Conservation (phyloP, 768 basidiomycete genomes). For the Suillus spraguei region DNA sequence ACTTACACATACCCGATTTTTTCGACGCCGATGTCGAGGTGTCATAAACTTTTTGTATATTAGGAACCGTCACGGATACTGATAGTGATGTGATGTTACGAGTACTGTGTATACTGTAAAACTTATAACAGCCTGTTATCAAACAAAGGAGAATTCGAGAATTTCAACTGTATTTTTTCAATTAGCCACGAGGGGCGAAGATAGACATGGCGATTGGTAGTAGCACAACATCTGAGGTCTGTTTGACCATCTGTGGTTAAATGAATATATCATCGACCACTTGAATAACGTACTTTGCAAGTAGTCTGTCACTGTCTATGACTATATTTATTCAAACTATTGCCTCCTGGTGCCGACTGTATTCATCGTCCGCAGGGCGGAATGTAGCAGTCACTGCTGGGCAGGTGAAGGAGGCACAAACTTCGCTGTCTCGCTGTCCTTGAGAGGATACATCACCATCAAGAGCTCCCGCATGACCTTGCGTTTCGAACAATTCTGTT, state of each 20-base stretch:
- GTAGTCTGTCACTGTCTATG: not conserved
- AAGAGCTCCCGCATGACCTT: not conserved
- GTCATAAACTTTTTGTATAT: too few species aligned
- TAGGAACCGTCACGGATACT: too few species aligned
- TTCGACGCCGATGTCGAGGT: too few species aligned
- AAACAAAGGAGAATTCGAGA: not conserved
- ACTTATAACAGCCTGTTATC: not conserved
- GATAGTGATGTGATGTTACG: not conserved
- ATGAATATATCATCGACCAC: not conserved
- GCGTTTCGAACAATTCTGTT: not conserved
- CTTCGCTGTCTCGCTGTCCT: not conserved
- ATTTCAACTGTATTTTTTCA: not conserved
- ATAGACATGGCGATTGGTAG: not conserved
- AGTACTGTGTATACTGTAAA: not conserved
- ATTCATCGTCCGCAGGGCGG: not conserved
- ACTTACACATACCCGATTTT: too few species aligned
- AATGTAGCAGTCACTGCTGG: not conserved
- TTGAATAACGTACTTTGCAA: not conserved
- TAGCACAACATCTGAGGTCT: not conserved
- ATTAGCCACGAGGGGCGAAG: not conserved
- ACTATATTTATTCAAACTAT: not conserved
- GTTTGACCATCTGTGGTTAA: not conserved
- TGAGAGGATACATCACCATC: not conserved
- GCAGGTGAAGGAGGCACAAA: not conserved
- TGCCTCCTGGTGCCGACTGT: too few species aligned